Evolutionary conservation across 2,329 filamentous ascomycete genomes (phyloP).

Genomic region (Diaporthe capsici): DNA sequence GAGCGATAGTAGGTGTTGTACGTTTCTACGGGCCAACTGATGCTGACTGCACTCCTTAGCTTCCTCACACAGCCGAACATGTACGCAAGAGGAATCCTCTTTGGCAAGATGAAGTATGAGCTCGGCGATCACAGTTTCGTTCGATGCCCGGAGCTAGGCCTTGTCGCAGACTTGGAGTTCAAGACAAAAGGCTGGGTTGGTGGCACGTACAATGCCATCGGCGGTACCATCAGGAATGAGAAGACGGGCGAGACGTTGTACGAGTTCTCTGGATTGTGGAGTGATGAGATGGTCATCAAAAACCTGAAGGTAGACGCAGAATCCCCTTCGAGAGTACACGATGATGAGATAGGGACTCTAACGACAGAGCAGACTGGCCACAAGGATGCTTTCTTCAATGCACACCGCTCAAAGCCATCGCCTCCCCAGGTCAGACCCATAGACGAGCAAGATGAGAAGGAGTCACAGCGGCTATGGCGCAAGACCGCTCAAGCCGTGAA

Average conservation of each 20-base stretch:
- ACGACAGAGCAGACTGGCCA: slow-evolving; percentile 78
- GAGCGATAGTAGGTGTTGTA: slow-evolving; percentile 82
- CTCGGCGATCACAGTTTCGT: slow-evolving; percentile 96
- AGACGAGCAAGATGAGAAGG: slow-evolving; percentile 88
- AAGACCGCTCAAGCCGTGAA: slow-evolving; percentile 86
- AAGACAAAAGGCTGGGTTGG: slow-evolving; percentile 98
- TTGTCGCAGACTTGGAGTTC: slow-evolving; percentile 95
- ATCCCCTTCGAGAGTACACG: too few species aligned
- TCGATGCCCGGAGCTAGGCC: slow-evolving; percentile 87
- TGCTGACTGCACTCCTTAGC: slow-evolving; percentile 60
- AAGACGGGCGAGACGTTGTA: slow-evolving; percentile 89
- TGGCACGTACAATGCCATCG: slow-evolving; percentile 96
- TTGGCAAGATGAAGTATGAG: slow-evolving; percentile 99
- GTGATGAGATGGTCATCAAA: slow-evolving; percentile 93
- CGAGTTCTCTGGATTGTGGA: slow-evolving; percentile 94
- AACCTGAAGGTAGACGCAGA: slow-evolving; percentile 75
- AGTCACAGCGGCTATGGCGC: slow-evolving; percentile 91
- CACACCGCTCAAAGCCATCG: slow-evolving; percentile 81
- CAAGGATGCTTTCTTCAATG: slow-evolving; percentile 92
- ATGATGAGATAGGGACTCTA: slow-evolving; percentile 24
- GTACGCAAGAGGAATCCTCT: slow-evolving; percentile 96
- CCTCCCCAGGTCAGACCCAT: slow-evolving; percentile 81
- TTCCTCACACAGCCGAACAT: slow-evolving; percentile 98
- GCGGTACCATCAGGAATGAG: slow-evolving; percentile 90
- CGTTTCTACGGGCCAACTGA: not conserved